Percentiles rank a stretch among this genome's conserved stretches.
These are phyloP conservation scores for Tanacetum coccineum DNA, from an alignment of 129 eudicot genomes.

Conservation along the genomic window DNA sequence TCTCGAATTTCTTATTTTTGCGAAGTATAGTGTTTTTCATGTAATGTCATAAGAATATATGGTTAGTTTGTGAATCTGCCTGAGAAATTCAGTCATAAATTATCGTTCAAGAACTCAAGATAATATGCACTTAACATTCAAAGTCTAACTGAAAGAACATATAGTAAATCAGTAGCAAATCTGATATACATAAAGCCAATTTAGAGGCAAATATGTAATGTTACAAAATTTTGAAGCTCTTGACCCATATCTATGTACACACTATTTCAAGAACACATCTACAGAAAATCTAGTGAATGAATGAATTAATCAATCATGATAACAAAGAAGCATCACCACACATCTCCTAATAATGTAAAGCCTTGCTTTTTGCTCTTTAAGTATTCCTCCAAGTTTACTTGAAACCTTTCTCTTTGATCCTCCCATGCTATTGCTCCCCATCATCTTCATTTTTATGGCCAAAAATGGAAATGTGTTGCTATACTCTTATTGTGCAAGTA, in stretches of 20 bases:
- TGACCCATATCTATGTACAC: slow-evolving; percentile 34
- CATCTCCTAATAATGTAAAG: slow-evolving; percentile 92
- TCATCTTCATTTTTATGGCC: slow-evolving; percentile 28
- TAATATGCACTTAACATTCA: not conserved
- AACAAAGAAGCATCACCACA: slow-evolving; percentile 94
- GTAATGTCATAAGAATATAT: not conserved
- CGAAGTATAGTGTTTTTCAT: not conserved
- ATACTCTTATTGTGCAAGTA: not conserved
- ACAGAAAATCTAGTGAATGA: slow-evolving; percentile 15
- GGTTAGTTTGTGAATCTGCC: not conserved
- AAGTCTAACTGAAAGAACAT: not conserved
- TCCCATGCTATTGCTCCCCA: slow-evolving; percentile 48
- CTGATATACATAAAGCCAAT: slow-evolving; percentile 20
- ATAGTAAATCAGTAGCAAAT: not conserved
- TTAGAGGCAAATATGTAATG: slow-evolving; percentile 13
- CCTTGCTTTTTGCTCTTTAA: slow-evolving; percentile 85
- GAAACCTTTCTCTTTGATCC: slow-evolving; percentile 70
- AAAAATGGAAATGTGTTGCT: not conserved
- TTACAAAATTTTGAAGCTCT: slow-evolving; percentile 33
- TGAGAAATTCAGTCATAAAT: too few relatives aligned
- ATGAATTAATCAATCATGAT: slow-evolving; percentile 53
- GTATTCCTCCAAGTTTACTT: slow-evolving; percentile 77
- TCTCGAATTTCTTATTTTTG: not conserved
- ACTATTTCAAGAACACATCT: slow-evolving; percentile 24
- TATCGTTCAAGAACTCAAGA: too few relatives aligned